These are phyloP conservation scores for Suillus fuscotomentosus DNA, from an alignment of 768 basidiomycete genomes.

Conservation along the genomic window DNA sequence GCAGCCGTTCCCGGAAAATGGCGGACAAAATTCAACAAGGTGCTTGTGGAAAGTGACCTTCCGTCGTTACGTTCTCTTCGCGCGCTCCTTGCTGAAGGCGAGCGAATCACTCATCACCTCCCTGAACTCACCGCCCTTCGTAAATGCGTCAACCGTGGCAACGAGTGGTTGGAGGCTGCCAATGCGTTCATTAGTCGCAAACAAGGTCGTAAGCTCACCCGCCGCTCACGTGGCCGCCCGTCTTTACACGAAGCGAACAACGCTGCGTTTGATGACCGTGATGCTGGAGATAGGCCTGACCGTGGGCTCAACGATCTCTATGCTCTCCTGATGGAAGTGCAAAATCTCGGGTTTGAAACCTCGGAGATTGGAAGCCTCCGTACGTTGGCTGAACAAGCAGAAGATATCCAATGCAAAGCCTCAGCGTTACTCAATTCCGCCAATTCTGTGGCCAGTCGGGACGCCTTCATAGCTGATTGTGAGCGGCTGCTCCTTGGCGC, in stretches of 20 bases:
- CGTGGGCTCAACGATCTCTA: slow-evolving; percentile 71
- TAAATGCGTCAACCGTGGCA: slow-evolving; percentile 78
- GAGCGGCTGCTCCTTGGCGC: slow-evolving; percentile 67
- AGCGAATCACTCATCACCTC: slow-evolving; percentile 76
- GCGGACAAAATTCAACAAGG: slow-evolving; percentile 65
- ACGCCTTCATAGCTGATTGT: slow-evolving; percentile 65
- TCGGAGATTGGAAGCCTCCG: slow-evolving; percentile 65
- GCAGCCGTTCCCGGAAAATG: slow-evolving; percentile 75
- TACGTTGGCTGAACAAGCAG: slow-evolving; percentile 57
- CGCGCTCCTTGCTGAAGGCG: slow-evolving; percentile 83
- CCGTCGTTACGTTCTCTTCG: slow-evolving; percentile 78
- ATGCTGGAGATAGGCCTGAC: slow-evolving; percentile 69
- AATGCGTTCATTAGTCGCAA: slow-evolving; percentile 78
- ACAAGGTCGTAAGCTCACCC: slow-evolving; percentile 74
- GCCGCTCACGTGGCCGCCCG: slow-evolving; percentile 57
- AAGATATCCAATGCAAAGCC: slow-evolving; percentile 61
- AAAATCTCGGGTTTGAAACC: slow-evolving; percentile 80
- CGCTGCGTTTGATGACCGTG: slow-evolving; percentile 33
- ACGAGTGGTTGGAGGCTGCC: slow-evolving; percentile 86
- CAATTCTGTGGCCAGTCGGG: slow-evolving; percentile 43
- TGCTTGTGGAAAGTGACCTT: slow-evolving; percentile 65
- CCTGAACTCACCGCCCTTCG: slow-evolving; percentile 70
- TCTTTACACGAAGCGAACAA: slow-evolving; percentile 42
- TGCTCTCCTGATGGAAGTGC: slow-evolving; percentile 66
- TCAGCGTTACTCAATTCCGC: slow-evolving; percentile 46